Base-by-base conservation (phyloP, 2,329 filamentous ascomycete genomes). In the Colletotrichum tanaceti region DNA sequence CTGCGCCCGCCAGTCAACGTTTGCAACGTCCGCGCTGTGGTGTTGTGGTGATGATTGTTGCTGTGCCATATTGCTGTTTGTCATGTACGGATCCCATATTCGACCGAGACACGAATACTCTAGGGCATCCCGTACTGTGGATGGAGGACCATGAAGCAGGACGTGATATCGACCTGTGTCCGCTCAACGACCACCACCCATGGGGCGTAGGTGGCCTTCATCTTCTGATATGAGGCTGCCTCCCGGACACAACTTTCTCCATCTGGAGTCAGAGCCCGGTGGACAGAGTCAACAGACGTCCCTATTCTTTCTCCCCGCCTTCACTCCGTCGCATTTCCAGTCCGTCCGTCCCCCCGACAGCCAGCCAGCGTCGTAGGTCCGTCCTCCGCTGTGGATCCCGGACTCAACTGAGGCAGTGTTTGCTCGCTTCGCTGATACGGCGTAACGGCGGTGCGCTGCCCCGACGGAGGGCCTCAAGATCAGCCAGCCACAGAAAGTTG, bases 1-100 rank as follows among this genome's bases (percentile, higher is more conserved):
- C 59, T 44, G 58, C 65, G 47, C 54, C 65, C 65, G 47, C 54
- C 65, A 53, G 18, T 52, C 65, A 14, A 68, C 61, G 28, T 47
- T 18, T 49, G 14, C 28, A 58, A 53, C 32, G 61, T 46, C 28
- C 18, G 35, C 38, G 54, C 28, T 24, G 28, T 38, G 58, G 18
- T 28, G 44, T 35, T 39, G 65, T 43, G 28, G 28, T 32, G 7
- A 32, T 32, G 28, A 7, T 32, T 32, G 20, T 35, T 41, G 24
- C 22, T 68, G 39, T 43, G 14, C 35, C 18, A n/a, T n/a, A n/a
- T n/a, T n/a, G n/a, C n/a, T n/a, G n/a, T n/a, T n/a, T n/a, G n/a
- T n/a, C n/a, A n/a, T n/a, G n/a, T n/a, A n/a, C n/a, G n/a, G n/a
- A n/a, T n/a, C n/a, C n/a, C n/a, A n/a, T n/a, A n/a, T n/a, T n/a